Evolutionary conservation across 2,329 filamentous ascomycete species (phyloP).

Genomic region (Sporothrix dimorphospora): DNA sequence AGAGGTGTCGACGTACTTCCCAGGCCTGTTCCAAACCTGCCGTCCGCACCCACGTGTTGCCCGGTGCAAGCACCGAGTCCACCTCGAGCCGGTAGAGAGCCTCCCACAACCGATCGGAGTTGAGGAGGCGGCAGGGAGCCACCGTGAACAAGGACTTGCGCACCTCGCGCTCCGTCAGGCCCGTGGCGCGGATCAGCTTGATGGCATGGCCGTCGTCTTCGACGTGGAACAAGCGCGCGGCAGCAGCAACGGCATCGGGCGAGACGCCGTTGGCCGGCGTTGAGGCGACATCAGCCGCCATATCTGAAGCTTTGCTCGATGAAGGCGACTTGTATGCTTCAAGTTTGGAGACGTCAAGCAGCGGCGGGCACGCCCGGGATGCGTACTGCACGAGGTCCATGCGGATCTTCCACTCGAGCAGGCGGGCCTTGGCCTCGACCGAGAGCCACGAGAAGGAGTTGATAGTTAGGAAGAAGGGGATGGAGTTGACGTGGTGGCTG

Average conservation of each 20-base stretch:
- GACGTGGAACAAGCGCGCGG: conserved; percentile 51
- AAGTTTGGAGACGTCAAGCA: conserved; percentile 48
- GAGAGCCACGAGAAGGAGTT: conserved; percentile 64
- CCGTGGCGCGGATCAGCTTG: conserved; percentile 74
- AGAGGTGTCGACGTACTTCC: conserved; percentile 44
- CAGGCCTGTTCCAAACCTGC: conserved; percentile 69
- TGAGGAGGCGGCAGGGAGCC: conserved; percentile 56
- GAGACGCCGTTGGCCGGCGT: conserved; percentile 49
- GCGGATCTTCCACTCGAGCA: conserved; percentile 82
- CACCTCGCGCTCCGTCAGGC: conserved; percentile 57
- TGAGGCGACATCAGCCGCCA: neutral
- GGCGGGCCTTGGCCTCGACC: conserved; percentile 61
- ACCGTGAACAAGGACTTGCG: conserved; percentile 43
- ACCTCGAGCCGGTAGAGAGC: conserved; percentile 63
- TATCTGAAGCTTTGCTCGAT: neutral
- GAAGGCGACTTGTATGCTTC: conserved; percentile 13
- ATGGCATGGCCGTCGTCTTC: conserved; percentile 80
- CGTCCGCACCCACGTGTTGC: conserved; percentile 61
- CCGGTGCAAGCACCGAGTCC: conserved; percentile 61
- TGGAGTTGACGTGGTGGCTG: conserved; percentile 74
- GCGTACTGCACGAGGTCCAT: conserved; percentile 75
- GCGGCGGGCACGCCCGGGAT: conserved; percentile 64
- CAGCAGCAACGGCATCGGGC: conserved; percentile 46
- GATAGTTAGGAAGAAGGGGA: conserved; percentile 74
- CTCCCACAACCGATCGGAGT: conserved; percentile 61